Conservation (phyloP, 495 filamentous ascomycete species). For the Annulohypoxylon stygium region DNA sequence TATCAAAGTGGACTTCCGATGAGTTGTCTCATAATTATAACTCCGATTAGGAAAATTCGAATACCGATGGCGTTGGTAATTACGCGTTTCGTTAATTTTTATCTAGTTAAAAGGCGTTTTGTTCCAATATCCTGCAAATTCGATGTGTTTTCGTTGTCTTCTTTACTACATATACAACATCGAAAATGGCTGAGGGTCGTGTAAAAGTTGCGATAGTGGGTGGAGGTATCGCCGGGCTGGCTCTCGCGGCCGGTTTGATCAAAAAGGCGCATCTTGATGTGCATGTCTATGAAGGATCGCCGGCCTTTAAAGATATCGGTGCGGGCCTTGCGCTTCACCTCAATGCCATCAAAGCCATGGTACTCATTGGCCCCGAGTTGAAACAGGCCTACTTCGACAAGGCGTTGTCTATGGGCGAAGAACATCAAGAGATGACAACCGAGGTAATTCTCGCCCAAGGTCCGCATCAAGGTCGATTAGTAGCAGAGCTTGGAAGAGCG, state of each 20-base stretch:
- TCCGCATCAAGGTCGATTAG: slow-evolving; percentile 44
- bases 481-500: slow-evolving; percentile 57
- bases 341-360: slow-evolving; percentile 57
- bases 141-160: neutral
- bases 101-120: slow-evolving; percentile 20
- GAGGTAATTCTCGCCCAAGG: slow-evolving; percentile 55
- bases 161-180: neutral
- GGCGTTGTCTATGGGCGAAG: slow-evolving; percentile 50
- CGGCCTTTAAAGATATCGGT: slow-evolving; percentile 52
- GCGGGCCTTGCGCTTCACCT: slow-evolving; percentile 56
- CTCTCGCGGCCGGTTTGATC: slow-evolving; percentile 53
- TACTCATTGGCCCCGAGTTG: slow-evolving; percentile 52
- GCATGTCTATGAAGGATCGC: slow-evolving; percentile 52
- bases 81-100: slow-evolving; percentile 16
- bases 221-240: slow-evolving; percentile 54
- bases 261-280: slow-evolving; percentile 52
- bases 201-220: slow-evolving; percentile 55
- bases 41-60: slow-evolving; percentile 8
- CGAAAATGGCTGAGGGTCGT: slow-evolving; percentile 23
- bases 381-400: slow-evolving; percentile 53
- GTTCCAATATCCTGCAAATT: neutral
- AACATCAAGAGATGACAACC: slow-evolving; percentile 53
- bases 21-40: neutral
- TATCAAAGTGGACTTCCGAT: neutral
- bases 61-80: slow-evolving; percentile 25